These are phyloP conservation scores for Sporobolomyces phaffii DNA, from an alignment of 768 basidiomycete species.

Conservation along the genomic window DNA sequence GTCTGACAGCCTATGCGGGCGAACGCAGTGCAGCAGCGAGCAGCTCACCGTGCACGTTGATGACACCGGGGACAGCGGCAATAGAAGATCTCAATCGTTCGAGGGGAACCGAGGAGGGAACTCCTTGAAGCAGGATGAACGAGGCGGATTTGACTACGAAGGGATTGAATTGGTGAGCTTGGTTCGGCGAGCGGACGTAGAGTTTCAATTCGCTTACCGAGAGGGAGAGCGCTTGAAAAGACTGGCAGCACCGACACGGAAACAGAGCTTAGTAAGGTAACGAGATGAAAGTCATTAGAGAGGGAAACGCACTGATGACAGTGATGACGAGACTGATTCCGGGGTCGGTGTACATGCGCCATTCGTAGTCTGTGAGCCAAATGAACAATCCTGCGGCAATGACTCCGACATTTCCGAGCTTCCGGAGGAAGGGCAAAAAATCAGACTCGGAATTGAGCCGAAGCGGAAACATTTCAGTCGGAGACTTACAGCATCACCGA, in stretches of 20 bases:
- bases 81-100: conserved; percentile 83
- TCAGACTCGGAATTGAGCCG: too few species aligned
- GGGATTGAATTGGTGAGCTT: conserved; percentile 32
- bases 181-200: neutral
- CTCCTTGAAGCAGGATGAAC: conserved; percentile 90
- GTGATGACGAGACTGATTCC: conserved; percentile 89
- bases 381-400: conserved; percentile 91
- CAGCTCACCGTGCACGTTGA: conserved; percentile 62
- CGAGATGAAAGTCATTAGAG: too few species aligned
- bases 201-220: conserved; percentile 47
- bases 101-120: conserved; percentile 78
- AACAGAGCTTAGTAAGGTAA: too few species aligned
- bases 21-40: too few species aligned
- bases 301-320: conserved; percentile 56
- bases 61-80: conserved; percentile 71
- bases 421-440: too few species aligned
- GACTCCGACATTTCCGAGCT: conserved; percentile 91
- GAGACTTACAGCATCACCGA: conserved; percentile 70
- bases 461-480: neutral
- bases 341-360: conserved; percentile 88
- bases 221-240: conserved; percentile 86
- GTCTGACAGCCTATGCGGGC: too few species aligned
- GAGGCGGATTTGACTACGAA: conserved; percentile 64
- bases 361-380: conserved; percentile 77
- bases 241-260: conserved; percentile 44